These are phyloP conservation scores for Pigoraptor vietnamica DNA, from an alignment of 78 protist genomes.

Conservation along the genomic window DNA sequence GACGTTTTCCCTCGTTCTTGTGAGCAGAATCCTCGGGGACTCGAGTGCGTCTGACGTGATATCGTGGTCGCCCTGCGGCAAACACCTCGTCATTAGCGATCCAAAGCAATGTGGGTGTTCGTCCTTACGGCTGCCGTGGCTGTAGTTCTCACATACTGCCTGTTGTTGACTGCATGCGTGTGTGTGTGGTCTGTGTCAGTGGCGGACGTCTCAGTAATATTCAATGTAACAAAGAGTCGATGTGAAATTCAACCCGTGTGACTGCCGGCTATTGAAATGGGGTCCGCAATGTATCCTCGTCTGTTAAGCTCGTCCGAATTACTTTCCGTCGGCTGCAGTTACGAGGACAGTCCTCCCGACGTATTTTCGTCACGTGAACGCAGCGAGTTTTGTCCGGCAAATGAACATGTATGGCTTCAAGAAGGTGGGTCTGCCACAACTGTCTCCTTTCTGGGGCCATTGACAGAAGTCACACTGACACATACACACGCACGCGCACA, in stretches of 20 bases:
- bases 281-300: too few species aligned
- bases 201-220: neutral
- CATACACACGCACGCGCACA: too few species aligned
- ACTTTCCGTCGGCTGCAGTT: neutral
- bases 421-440: neutral
- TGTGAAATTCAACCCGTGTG: too few species aligned
- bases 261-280: too few species aligned
- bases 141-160: too few species aligned
- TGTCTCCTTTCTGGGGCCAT: too few species aligned
- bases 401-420: neutral
- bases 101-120: neutral
- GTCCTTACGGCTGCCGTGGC: too few species aligned
- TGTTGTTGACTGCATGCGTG: too few species aligned
- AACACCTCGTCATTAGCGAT: neutral
- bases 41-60: neutral
- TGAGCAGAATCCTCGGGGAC: neutral
- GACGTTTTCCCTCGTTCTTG: neutral
- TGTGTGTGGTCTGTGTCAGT: neutral
- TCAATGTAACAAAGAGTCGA: too few species aligned
- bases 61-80: neutral
- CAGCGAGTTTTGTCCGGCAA: conserved; percentile 46
- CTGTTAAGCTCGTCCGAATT: too few species aligned
- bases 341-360: conserved; percentile 32
- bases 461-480: too few species aligned
- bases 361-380: conserved; percentile 50